These are phyloP conservation scores for Canavalia gladiata DNA, from an alignment of 306 rosid species.

Conservation along the genomic window DNA sequence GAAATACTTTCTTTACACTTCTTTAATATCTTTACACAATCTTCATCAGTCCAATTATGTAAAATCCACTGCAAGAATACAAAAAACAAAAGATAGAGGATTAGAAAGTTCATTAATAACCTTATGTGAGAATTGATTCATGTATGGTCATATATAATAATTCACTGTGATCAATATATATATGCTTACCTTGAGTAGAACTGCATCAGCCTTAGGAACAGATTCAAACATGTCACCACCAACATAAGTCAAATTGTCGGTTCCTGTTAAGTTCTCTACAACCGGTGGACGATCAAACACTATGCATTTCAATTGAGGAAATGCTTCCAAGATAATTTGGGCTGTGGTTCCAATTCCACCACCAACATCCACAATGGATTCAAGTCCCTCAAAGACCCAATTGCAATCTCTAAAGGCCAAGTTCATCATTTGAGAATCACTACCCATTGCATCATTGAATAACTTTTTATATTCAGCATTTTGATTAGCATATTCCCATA, in stretches of 20 bases:
- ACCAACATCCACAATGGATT: conserved; percentile 52
- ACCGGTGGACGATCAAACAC: conserved; percentile 41
- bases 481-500: conserved; percentile 38
- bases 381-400: conserved; percentile 51
- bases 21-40: conserved; percentile 52
- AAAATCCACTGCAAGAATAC: conserved; percentile 23
- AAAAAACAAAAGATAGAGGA: background rate
- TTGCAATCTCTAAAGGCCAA: conserved; percentile 51
- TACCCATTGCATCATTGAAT: conserved; percentile 56
- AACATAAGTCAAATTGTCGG: conserved; percentile 30
- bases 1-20: conserved; percentile 55
- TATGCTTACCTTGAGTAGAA: conserved; percentile 45
- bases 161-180: no score
- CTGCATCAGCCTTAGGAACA: conserved; percentile 37
- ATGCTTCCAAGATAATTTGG: conserved; percentile 8
- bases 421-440: conserved; percentile 56
- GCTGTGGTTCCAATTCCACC: conserved; percentile 46
- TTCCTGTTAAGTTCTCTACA: background rate
- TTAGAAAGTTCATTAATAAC: background rate
- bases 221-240: conserved; percentile 42
- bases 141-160: no score
- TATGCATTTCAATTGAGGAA: conserved; percentile 40
- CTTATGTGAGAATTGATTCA: background rate
- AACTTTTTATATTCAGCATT: conserved; percentile 20
- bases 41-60: conserved; percentile 50